Base-by-base conservation (phyloP, 305 asterid genomes). In the Fraxinus albicans region DNA sequence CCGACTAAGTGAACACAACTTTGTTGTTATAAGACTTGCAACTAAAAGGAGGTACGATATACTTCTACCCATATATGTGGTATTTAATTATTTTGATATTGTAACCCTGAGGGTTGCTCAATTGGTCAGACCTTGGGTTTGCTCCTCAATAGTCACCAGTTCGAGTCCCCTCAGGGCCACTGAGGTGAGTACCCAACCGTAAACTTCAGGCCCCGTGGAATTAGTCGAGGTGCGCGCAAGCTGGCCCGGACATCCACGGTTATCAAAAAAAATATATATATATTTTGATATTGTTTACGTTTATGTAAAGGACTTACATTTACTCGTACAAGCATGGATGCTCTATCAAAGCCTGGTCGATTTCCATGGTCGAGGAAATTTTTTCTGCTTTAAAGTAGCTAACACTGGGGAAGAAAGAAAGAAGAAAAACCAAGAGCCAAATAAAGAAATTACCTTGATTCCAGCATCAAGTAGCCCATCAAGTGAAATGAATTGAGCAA, bases 391-490 rank as follows among this genome's bases (percentile, higher is more conserved):
- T 9, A 3, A 17, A 76, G 5, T 19, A 40, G 2, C 79, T 7
- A n/a, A 40, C 55, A 40, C 19, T 0, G n/a, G 25, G 5, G 79
- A 74, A 38, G 21, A 23, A 74, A 38, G 21, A 23, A 42, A 9
- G 31, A 36, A 75, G n/a, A 21, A 76, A 53, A 53, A 44, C 31
- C 42, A 74, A 74, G 27, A 34, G 13, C 15, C 4, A 12, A 8
- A 55, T 69, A 2, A 21, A 33, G 50, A 47, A 34, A 65, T 74
- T 88, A 94, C 98, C 98, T 96, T 94, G 40, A 91, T 79, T 83
- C 96, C 94, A 3, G 91, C 95, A 82, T 96, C 99, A 53, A 96
- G 95, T 86, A 86, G 92, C 67, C 98, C 99, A 67, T 94, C 97
- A 4, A 96, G 96, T 40, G 98, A 85, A n/a, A 96, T 82, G 86